phyloP scores from a whole-genome alignment of 768 basidiomycete genomes.

The Calocybe indica region DNA sequence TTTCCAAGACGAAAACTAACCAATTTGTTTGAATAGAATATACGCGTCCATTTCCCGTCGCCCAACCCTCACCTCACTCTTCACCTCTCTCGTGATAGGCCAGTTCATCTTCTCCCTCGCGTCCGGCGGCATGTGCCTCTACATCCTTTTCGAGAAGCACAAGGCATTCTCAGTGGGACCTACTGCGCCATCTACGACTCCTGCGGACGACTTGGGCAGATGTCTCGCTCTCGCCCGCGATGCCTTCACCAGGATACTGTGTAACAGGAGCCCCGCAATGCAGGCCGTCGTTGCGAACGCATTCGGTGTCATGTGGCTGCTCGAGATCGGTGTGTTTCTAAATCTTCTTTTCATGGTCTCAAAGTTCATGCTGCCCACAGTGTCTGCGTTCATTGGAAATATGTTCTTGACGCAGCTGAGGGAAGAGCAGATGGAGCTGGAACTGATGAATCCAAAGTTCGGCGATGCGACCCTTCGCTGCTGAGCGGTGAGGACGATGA shows the following conservation, averaged over 20 bases:
- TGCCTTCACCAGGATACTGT: constrained; percentile 9
- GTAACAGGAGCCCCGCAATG: constrained; percentile 6
- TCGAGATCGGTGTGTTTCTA: constrained; percentile 10
- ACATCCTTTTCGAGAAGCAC: constrained; percentile 16
- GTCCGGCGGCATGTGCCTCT: constrained; percentile 21
- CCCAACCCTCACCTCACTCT: constrained; percentile 7
- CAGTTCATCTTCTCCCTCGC: constrained; percentile 21
- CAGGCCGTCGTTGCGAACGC: constrained; percentile 7
- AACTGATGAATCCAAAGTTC: constrained; percentile 9
- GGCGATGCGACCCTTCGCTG: neutral
- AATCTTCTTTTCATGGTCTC: neutral
- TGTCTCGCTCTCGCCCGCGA: constrained; percentile 8
- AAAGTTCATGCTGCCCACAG: neutral
- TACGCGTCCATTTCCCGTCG: constrained; percentile 10
- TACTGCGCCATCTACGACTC: neutral
- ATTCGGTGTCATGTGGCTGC: constrained; percentile 10
- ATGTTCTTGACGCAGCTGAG: constrained; percentile 7
- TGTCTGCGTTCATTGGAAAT: constrained; percentile 8
- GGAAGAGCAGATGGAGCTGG: constrained; percentile 6
- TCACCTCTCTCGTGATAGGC: constrained; percentile 17
- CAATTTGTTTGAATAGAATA: constrained; percentile 5
- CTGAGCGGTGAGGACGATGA: no score
- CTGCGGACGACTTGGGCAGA: constrained; percentile 4
- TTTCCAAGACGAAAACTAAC: neutral
- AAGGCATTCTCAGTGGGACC: neutral